A percentile compares a stretch with the other conserved stretches of the same genome.
Evolutionary conservation across 164 flowering plant species (phyloP).

Genomic region (Malania oleifera): DNA sequence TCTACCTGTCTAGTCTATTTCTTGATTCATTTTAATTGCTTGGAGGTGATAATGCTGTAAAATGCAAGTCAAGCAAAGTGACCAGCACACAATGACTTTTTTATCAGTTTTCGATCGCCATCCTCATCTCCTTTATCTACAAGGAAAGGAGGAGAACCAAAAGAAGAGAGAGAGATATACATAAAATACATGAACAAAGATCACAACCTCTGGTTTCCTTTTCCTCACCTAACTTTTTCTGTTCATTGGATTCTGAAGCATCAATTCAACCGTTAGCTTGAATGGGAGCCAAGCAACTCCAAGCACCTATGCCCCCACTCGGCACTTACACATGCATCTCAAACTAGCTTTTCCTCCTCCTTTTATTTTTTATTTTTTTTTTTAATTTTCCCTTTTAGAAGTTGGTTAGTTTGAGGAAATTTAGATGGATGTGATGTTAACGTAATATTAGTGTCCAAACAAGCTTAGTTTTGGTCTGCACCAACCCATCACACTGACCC

Average conservation of each 20-base stretch:
- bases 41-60: neutral
- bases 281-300: too few relatives aligned
- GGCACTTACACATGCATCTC: too few relatives aligned
- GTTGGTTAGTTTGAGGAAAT: too few relatives aligned
- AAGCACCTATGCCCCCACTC: too few relatives aligned
- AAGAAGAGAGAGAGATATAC: neutral
- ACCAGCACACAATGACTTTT: neutral
- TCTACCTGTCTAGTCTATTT: neutral
- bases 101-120: neutral
- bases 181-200: neutral
- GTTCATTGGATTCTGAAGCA: neutral
- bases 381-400: too few relatives aligned
- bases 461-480: too few relatives aligned
- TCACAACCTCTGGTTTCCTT: neutral
- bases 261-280: too few relatives aligned
- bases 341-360: too few relatives aligned
- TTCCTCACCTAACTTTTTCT: neutral
- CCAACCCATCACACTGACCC: too few relatives aligned
- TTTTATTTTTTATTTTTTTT: too few relatives aligned
- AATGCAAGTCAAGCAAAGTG: conserved; percentile 3
- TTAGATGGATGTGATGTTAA: too few relatives aligned
- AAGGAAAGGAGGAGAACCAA: neutral
- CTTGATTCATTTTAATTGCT: neutral
- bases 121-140: neutral
- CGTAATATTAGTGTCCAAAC: too few relatives aligned